Evolutionary conservation across 768 basidiomycete species (phyloP).

Genomic region (Floccularia luteovirens): DNA sequence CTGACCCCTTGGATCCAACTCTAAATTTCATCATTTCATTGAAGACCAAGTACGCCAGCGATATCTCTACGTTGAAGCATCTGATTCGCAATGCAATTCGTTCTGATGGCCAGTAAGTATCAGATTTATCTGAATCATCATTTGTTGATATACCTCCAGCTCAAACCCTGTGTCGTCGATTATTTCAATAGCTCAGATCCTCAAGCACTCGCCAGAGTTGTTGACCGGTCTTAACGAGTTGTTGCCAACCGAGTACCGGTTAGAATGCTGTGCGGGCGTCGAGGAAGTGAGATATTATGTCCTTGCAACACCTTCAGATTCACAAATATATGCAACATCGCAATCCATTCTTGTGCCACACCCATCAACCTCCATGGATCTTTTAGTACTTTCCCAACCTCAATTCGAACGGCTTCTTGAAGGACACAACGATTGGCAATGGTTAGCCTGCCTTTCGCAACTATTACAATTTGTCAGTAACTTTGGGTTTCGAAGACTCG

Average conservation of each 20-base stretch:
- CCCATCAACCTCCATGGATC: conserved; percentile 1
- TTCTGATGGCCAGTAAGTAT: neutral
- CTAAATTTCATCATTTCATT: neutral
- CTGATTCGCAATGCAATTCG: neutral
- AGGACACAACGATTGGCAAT: conserved; percentile 3
- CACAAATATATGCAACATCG: conserved; percentile 6
- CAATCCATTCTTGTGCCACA: neutral
- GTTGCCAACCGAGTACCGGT: conserved; percentile 4
- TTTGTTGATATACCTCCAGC: too few relatives aligned
- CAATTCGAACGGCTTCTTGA: conserved; percentile 5
- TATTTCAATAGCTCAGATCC: conserved; percentile 6
- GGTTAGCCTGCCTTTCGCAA: conserved; percentile 9
- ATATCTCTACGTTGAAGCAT: neutral
- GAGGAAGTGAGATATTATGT: conserved; percentile 10
- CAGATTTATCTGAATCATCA: too few relatives aligned
- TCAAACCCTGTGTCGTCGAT: neutral
- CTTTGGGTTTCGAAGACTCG: neutral
- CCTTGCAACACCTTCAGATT: conserved; percentile 1
- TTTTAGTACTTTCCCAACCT: neutral
- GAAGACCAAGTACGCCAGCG: neutral
- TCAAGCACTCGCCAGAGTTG: conserved; percentile 5
- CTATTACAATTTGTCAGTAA: conserved; percentile 10
- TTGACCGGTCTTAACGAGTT: conserved; percentile 8
- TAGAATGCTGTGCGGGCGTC: conserved; percentile 7
- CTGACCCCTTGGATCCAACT: too few relatives aligned